Percentiles rank a stretch among this genome's conserved stretches.
These are phyloP conservation scores for Podospora pseudocomata DNA, from an alignment of 495 filamentous ascomycete genomes.

Conservation along the genomic window DNA sequence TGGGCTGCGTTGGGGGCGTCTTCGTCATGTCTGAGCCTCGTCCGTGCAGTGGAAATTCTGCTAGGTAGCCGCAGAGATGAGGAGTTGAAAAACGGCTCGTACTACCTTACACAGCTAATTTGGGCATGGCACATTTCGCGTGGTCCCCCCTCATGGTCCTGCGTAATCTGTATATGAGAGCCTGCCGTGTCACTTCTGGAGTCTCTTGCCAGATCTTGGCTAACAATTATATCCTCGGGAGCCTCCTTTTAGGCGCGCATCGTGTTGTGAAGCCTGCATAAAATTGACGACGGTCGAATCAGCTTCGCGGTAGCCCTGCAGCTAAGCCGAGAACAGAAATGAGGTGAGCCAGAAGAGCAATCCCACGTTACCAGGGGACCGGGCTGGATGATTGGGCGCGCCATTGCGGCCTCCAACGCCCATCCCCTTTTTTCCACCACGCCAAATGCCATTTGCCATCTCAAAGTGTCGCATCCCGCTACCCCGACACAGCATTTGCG, in stretches of 20 bases:
- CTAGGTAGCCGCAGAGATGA: not conserved
- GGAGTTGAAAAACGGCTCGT: not conserved
- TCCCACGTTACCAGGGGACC: not conserved
- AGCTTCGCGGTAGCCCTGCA: not conserved
- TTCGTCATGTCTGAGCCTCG: not conserved
- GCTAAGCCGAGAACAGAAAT: slow-evolving; percentile 22
- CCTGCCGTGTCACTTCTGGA: not conserved
- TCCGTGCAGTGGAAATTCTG: not conserved
- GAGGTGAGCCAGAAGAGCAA: slow-evolving; percentile 18
- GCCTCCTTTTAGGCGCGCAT: not conserved
- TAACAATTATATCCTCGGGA: not conserved
- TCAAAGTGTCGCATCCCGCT: slow-evolving; percentile 17
- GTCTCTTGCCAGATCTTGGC: not conserved
- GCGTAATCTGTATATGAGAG: not conserved
- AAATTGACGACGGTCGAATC: not conserved
- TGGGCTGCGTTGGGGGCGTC: not conserved
- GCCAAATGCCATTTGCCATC: not conserved
- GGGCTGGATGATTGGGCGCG: slow-evolving; percentile 14
- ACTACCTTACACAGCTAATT: no score
- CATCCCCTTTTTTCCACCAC: not conserved
- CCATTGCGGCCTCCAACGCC: slow-evolving; percentile 9
- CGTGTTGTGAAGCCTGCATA: not conserved
- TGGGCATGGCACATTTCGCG: not conserved
- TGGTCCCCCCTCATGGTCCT: not conserved
- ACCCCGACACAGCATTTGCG: slow-evolving; percentile 6